phyloP scores from a whole-genome alignment of 2,329 filamentous ascomycete genomes.

The Penicillium psychrosexuale region DNA sequence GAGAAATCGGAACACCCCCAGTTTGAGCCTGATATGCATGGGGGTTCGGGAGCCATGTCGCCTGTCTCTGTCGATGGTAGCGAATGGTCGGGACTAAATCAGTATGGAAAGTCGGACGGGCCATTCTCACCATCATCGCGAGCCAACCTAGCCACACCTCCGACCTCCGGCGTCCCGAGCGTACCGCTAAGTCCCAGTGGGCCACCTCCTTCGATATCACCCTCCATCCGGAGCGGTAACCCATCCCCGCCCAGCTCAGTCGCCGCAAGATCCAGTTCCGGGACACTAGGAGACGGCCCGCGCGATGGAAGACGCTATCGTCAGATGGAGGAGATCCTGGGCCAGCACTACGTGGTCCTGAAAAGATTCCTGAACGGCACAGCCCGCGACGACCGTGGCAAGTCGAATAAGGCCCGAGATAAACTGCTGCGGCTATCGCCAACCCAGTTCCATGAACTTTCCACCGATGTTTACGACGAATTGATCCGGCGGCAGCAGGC shows the following conservation, averaged over 20 bases:
- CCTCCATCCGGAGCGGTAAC: conserved; percentile 41
- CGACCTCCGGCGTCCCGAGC: conserved; percentile 60
- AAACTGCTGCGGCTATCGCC: conserved; percentile 86
- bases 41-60: conserved; percentile 72
- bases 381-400: conserved; percentile 70
- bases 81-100: conserved; percentile 72
- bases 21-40: conserved; percentile 57
- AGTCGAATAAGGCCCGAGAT: conserved; percentile 85
- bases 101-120: conserved; percentile 55
- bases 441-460: conserved; percentile 95
- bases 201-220: conserved; percentile 11
- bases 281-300: conserved; percentile 61
- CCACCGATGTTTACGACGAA: conserved; percentile 96
- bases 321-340: conserved; percentile 65
- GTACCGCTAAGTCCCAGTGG: conserved; percentile 59
- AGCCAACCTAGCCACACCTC: conserved; percentile 61
- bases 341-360: conserved; percentile 77
- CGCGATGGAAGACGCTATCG: conserved; percentile 57
- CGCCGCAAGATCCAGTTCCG: conserved; percentile 70
- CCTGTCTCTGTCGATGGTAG: conserved; percentile 77
- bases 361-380: conserved; percentile 70
- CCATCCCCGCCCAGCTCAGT: conserved; percentile 87
- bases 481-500: conserved; percentile 77
- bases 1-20: conserved; percentile 8
- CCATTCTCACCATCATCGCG: conserved; percentile 46